Evolutionary conservation across 1,284 basidiomycete genomes (phyloP), one percentile per base, ranked within the genome.

Genomic region (Sporisorium exsertum): DNA sequence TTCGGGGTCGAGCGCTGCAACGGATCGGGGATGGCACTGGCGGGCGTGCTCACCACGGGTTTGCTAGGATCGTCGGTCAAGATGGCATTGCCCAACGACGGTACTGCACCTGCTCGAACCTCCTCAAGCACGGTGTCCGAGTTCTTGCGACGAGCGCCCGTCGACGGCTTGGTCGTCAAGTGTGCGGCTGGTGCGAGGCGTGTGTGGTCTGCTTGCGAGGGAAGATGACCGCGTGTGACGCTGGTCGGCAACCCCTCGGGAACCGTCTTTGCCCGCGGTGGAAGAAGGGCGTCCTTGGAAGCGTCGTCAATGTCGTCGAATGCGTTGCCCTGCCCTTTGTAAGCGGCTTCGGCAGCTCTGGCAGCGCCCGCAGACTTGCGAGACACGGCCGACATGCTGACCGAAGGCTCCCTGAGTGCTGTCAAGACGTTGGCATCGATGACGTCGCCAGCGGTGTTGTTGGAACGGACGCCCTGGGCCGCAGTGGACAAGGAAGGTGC

Each of bases 341-440:
- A 20, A 1, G 16, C 52, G 9, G 29, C 16, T 20, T 7, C 52
- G 9, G 40, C 42, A n/a, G 7, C 54, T 42, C 35, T 56, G 20
- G 22, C 33, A 33, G 37, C 56, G 66, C 29, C 53, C 8, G 51
- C 56, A 16, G 55, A 18, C 33, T 58, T 32, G 6, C 64, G 64
- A 16, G 63, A 53, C 1, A 69, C 63, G 26, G 72, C 51, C n/a
- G 72, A 70, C 72, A 74, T 74, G 63, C 72, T 74, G 8, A 49
- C 63, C 5, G 72, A 70, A 50, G 72, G 65, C 33, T 56, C 42
- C 10, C 72, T 22, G 27, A 74, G 72, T 12, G 66, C 59, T 16
- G 51, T 52, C n/a, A 74, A 47, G 37, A 74, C 35, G 57, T 66
- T 61, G 26, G 64, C 47, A 45, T 67, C 64, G 35, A 67, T 63